Evolutionary conservation across 202 grass and related monocot species (phyloP).

Genomic region (Setaria viridis): DNA sequence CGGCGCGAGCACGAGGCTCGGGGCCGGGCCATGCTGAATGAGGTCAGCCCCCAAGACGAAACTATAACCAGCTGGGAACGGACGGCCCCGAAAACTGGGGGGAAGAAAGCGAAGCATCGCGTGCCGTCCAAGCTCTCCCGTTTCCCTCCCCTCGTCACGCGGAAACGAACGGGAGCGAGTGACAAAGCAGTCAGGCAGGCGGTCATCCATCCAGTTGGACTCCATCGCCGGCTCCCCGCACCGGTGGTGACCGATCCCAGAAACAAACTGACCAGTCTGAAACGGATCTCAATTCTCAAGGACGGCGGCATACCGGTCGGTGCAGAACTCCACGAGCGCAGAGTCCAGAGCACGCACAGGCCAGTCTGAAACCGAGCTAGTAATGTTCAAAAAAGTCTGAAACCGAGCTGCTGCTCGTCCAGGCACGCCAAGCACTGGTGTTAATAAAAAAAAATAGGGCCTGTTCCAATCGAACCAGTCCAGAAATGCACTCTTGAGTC

Average conservation of each 20-base stretch:
- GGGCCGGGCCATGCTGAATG: too few species aligned
- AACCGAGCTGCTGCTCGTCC: neutral
- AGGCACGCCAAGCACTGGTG: neutral
- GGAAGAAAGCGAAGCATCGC: neutral
- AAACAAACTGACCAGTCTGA: neutral
- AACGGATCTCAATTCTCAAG: neutral
- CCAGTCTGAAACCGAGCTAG: neutral
- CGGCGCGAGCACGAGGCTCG: neutral
- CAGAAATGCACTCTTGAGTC: conserved; percentile 11
- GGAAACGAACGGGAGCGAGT: neutral
- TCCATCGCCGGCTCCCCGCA: too few species aligned
- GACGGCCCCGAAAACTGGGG: neutral
- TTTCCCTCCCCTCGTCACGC: neutral
- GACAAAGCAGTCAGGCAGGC: too few species aligned
- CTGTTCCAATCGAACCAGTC: neutral
- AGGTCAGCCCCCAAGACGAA: too few species aligned
- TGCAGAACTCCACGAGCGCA: too few species aligned
- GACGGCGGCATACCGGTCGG: neutral
- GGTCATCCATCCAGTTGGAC: neutral
- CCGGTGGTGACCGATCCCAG: neutral
- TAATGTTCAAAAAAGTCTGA: too few species aligned
- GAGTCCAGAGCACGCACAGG: neutral
- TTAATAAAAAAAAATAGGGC: neutral
- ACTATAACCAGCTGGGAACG: neutral
- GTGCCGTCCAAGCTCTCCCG: conserved; percentile 1